These are phyloP conservation scores for Mucor lusitanicus DNA, from an alignment of 371 early-diverging fungal species.

Conservation along the genomic window DNA sequence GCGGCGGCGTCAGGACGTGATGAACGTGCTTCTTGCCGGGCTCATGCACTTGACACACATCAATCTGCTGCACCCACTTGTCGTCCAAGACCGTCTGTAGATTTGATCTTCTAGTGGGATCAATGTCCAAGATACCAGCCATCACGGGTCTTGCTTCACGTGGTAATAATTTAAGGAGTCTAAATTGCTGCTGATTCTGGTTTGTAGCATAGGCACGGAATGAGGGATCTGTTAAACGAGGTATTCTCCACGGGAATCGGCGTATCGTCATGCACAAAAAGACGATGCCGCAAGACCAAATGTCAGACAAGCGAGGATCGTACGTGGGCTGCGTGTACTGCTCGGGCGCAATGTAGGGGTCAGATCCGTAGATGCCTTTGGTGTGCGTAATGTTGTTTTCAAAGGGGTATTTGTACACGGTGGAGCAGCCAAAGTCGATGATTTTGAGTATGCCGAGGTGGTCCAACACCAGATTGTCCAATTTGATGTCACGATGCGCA, in stretches of 20 bases:
- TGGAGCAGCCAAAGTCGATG: conserved; percentile 88
- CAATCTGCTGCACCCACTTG: conserved; percentile 61
- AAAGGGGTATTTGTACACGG: conserved; percentile 74
- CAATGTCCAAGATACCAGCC: conserved; percentile 52
- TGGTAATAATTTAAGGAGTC: conserved; percentile 55
- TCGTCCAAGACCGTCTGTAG: conserved; percentile 46
- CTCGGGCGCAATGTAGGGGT: conserved; percentile 64
- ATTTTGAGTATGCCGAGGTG: conserved; percentile 76
- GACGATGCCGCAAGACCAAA: conserved; percentile 62
- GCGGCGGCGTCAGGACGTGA: conserved; percentile 38
- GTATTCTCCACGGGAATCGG: conserved; percentile 72
- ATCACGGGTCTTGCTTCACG: conserved; percentile 50
- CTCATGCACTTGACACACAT: conserved; percentile 54
- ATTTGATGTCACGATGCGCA: conserved; percentile 82
- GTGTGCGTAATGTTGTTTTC: conserved; percentile 52
- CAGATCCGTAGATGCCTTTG: conserved; percentile 53
- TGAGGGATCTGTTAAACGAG: conserved; percentile 51
- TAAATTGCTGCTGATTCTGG: conserved; percentile 40
- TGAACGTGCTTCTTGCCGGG: conserved; percentile 51
- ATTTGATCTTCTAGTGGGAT: conserved; percentile 51
- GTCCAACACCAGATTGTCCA: conserved; percentile 76
- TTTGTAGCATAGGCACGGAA: conserved; percentile 52
- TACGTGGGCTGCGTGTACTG: conserved; percentile 54
- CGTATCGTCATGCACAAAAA: conserved; percentile 68
- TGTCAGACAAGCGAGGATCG: conserved; percentile 50